A percentile compares a stretch with the other conserved stretches of the same genome.
Evolutionary conservation across 305 asterid species (phyloP).

Genomic region (Fraxinus velutina): DNA sequence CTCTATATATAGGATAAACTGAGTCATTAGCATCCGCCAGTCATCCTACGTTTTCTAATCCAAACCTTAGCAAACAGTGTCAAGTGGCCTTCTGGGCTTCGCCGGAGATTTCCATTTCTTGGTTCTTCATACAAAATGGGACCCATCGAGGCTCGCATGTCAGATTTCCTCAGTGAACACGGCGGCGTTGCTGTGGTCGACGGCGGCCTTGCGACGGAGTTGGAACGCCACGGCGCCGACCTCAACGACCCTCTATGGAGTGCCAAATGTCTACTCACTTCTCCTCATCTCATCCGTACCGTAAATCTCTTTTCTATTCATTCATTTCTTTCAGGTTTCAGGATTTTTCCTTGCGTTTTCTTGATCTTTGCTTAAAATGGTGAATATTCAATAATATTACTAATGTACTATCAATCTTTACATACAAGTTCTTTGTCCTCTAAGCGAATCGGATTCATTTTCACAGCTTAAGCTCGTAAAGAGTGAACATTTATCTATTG

Average conservation of each 20-base stretch:
- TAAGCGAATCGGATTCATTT: neutral
- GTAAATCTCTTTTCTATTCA: conserved; percentile 30
- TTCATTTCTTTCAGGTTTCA: neutral
- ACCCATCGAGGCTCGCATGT: conserved; percentile 29
- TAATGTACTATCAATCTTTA: neutral
- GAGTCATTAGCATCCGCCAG: neutral
- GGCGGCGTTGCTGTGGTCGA: conserved; percentile 81
- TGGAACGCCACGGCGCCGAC: conserved; percentile 83
- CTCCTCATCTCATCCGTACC: conserved; percentile 77
- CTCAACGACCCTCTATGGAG: conserved; percentile 95
- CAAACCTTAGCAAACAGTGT: neutral
- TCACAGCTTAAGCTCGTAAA: neutral
- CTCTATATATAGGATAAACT: neutral
- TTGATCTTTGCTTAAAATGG: neutral
- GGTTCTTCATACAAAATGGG: conserved; percentile 27
- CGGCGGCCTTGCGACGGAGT: conserved; percentile 96
- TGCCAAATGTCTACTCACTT: conserved; percentile 80
- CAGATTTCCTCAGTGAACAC: conserved; percentile 57
- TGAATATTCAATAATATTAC: neutral
- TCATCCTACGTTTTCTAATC: neutral
- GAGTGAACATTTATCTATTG: conserved; percentile 8
- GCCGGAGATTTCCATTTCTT: conserved; percentile 15
- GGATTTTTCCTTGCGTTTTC: neutral
- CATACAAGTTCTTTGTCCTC: neutral
- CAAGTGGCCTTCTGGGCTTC: neutral